These are phyloP conservation scores for Schizophyllum amplum DNA, from an alignment of 1,284 basidiomycete genomes.

Conservation along the genomic window DNA sequence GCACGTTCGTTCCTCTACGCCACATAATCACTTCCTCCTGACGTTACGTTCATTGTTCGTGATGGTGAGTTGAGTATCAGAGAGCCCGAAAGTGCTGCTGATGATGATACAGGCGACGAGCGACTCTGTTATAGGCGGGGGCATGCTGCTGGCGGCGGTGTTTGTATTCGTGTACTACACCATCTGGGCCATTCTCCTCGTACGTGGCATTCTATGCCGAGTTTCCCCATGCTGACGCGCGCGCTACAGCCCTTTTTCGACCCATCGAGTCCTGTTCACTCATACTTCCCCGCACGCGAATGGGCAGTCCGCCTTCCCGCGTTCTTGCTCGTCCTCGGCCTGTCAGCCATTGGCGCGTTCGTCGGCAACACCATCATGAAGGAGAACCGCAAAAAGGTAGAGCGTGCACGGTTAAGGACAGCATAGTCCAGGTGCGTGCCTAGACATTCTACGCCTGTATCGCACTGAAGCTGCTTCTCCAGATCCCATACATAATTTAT, in stretches of 20 bases:
- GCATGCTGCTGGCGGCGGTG: conserved; percentile 72
- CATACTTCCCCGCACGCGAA: conserved; percentile 78
- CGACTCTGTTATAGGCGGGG: conserved; percentile 75
- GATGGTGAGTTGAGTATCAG: neutral
- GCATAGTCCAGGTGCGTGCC: conserved; percentile 28
- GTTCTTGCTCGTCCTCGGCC: conserved; percentile 70
- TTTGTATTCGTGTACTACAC: conserved; percentile 87
- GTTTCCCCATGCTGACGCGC: neutral
- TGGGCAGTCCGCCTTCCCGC: conserved; percentile 88
- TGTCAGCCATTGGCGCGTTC: conserved; percentile 73
- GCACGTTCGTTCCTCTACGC: too few relatives aligned
- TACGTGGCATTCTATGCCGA: conserved; percentile 29
- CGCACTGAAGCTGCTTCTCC: neutral
- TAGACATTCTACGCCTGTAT: neutral
- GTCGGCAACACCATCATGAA: conserved; percentile 68
- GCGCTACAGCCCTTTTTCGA: conserved; percentile 76
- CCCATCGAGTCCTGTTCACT: conserved; percentile 61
- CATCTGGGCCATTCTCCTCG: conserved; percentile 82
- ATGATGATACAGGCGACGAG: conserved; percentile 50
- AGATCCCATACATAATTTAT: neutral
- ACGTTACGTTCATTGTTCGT: neutral
- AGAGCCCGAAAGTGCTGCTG: neutral
- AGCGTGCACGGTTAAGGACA: conserved; percentile 45
- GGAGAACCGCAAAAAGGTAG: conserved; percentile 64
- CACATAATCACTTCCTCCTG: neutral